phyloP scores from a whole-genome alignment of 768 basidiomycete genomes.

The Calocera viscosa region DNA sequence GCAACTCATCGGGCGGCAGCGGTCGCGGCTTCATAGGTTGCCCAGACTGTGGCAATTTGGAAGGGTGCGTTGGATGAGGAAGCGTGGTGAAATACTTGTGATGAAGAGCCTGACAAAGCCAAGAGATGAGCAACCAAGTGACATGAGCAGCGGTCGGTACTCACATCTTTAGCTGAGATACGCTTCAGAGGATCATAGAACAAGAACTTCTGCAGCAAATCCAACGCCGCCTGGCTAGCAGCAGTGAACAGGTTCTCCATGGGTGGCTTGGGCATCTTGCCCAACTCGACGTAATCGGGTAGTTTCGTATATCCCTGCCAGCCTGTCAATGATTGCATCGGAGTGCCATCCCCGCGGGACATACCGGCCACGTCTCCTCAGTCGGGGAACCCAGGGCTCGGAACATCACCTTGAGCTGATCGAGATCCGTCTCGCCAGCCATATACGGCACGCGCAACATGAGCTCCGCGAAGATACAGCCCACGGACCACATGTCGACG shows the following conservation, averaged over 20 bases:
- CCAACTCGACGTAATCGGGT: constrained; percentile 78
- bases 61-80: constrained; percentile 79
- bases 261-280: constrained; percentile 71
- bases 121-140: neutral
- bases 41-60: constrained; percentile 67
- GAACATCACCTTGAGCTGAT: constrained; percentile 89
- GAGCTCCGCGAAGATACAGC: constrained; percentile 94
- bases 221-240: constrained; percentile 72
- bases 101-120: constrained; percentile 49
- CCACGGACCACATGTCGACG: constrained; percentile 95
- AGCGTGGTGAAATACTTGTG: constrained; percentile 81
- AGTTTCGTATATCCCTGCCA: constrained; percentile 75
- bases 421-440: constrained; percentile 91
- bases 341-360: constrained; percentile 20
- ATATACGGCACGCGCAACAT: constrained; percentile 94
- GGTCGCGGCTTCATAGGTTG: constrained; percentile 39
- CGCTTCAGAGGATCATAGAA: constrained; percentile 76
- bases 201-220: constrained; percentile 66
- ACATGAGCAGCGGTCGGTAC: constrained; percentile 19
- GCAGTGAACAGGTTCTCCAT: constrained; percentile 84
- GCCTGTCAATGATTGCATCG: neutral
- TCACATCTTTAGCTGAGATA: constrained; percentile 64
- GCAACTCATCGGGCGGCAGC: constrained; percentile 54
- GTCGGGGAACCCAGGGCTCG: constrained; percentile 90
- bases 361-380: constrained; percentile 93